These are phyloP conservation scores for Flaveria brownii DNA, from an alignment of 129 eudicot genomes.

Conservation along the genomic window DNA sequence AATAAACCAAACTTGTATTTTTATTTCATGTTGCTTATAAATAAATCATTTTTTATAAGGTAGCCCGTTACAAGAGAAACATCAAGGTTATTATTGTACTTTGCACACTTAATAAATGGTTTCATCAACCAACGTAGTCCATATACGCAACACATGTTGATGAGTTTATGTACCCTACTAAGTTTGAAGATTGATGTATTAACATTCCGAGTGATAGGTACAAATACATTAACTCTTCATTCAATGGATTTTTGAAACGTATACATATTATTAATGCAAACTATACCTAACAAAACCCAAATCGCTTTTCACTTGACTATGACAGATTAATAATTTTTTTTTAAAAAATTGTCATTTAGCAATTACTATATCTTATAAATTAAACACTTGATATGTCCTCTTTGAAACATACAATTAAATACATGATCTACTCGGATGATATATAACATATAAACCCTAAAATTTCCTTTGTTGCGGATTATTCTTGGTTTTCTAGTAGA, in stretches of 20 bases:
- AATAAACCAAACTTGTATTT: too few relatives aligned
- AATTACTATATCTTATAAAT: not conserved
- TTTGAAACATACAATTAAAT: not conserved
- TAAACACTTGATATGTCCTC: not conserved
- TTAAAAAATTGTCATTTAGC: not conserved
- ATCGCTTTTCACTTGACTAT: not conserved
- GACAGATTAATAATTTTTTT: not conserved
- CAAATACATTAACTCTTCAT: not conserved
- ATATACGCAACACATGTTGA: not conserved
- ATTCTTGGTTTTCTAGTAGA: too few relatives aligned
- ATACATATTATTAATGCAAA: not conserved
- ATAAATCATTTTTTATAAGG: not conserved
- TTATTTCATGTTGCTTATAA: not conserved
- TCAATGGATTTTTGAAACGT: not conserved
- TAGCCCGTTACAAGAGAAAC: not conserved
- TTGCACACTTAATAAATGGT: not conserved
- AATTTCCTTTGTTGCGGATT: too few relatives aligned
- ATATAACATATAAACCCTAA: too few relatives aligned
- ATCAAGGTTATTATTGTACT: not conserved
- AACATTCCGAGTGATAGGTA: conserved; percentile 4
- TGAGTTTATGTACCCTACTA: not conserved
- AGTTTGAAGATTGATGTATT: not conserved
- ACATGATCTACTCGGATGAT: too few relatives aligned
- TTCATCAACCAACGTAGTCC: not conserved
- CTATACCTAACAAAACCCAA: not conserved